Evolutionary conservation across 176 grass and related monocot genomes (phyloP), one percentile per base, ranked within the genome.

Genomic region (Hordeum vulgare): DNA sequence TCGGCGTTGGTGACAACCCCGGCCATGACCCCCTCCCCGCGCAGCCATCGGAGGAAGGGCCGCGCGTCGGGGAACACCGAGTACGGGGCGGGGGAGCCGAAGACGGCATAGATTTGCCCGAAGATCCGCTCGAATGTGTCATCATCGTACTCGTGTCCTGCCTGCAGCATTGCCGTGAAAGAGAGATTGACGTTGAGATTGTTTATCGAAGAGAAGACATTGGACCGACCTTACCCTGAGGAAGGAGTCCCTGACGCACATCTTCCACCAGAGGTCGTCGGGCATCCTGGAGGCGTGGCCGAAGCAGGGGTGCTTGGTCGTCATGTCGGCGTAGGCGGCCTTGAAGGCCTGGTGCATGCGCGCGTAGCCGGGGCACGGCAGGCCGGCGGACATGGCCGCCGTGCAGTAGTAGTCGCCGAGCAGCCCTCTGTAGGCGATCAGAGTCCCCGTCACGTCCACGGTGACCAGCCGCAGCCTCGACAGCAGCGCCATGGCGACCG

Each of bases 321-420:
- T 49, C 94, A 94, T 97, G 18, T 90, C 92, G 28, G 73, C 72
- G 80, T 97, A 97, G 2, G 94, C 94, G 31, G 25, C 72, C 84
- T 92, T 97, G 82, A 97, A 97, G 40, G 88, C 88, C 75, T 87
- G 75, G 61, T 97, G 94, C 86, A 97, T 90, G 17, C 90, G 87
- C 64, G 64, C 54, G 86, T 97, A 94, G 61, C 94, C 90, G 21
- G 95, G 95, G 49, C 95, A 97, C 17, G 92, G 86, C 86, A 87
- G 37, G 17, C 95, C 92, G 3, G 86, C 88, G 2, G 90, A 63
- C 80, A 89, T 94, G 26, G 92, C 94, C 47, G 94, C 94, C 94
- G 92, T 92, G 67, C 94, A 97, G 82, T 97, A 92, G 88, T 94
- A 94, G 71, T 97, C 94, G 26, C 94, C 94, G 11, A 97, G 92